phyloP scores from a whole-genome alignment of 1,284 basidiomycete species.

The Apiotrichum siamense region DNA sequence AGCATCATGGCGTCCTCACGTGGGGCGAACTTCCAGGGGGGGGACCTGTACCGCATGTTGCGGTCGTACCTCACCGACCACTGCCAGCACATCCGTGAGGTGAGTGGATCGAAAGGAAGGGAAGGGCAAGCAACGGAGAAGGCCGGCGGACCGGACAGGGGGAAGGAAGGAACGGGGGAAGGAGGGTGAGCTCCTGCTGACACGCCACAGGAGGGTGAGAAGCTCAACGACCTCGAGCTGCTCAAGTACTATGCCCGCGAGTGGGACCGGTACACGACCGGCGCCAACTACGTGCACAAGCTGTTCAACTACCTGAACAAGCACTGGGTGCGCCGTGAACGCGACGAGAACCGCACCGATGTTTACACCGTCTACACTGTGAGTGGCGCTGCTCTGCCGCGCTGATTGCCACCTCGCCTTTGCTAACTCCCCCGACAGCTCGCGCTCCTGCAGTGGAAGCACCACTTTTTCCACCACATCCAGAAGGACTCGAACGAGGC shows the following conservation, averaged over 20 bases:
- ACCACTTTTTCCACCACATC: constrained; percentile 81
- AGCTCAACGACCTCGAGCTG: constrained; percentile 76
- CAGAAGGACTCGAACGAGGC: constrained; percentile 59
- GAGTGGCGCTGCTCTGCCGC: constrained; percentile 44
- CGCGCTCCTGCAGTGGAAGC: constrained; percentile 91
- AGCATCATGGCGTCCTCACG: constrained; percentile 50
- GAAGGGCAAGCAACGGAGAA: no score
- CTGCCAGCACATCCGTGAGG: constrained; percentile 61
- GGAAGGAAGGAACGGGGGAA: no score
- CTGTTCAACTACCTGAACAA: constrained; percentile 96
- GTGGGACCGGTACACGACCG: constrained; percentile 95
- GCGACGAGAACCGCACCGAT: constrained; percentile 93
- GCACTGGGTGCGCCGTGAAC: constrained; percentile 98
- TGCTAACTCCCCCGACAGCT: no score
- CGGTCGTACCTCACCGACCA: constrained; percentile 77
- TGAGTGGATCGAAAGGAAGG: no score
- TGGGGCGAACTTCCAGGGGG: constrained; percentile 90
- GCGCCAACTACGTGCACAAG: constrained; percentile 92
- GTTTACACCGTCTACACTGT: constrained; percentile 96
- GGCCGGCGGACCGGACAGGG: no score
- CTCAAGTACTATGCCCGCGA: constrained; percentile 85
- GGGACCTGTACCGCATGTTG: constrained; percentile 87
- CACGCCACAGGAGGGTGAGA: constrained; percentile 61
- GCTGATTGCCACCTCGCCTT: background rate
- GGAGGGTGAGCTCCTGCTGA: background rate